Conservation (phyloP, 2,329 filamentous ascomycete species). For the Colletotrichum tanaceti region DNA sequence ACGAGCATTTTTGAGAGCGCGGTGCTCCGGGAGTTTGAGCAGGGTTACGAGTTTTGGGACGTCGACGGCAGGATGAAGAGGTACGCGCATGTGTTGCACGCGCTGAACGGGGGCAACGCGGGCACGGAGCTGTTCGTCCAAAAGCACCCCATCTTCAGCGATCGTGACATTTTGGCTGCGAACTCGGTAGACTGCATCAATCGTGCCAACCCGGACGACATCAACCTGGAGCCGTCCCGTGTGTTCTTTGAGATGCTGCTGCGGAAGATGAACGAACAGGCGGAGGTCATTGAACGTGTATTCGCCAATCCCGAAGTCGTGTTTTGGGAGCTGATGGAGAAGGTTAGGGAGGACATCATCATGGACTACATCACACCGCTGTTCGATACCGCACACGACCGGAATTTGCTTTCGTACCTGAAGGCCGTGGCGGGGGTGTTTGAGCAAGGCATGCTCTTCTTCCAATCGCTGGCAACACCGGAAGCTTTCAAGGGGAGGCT, state of each 20-base stretch:
- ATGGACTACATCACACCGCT: conserved; percentile 87
- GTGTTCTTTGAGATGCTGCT: conserved; percentile 83
- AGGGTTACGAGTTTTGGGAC: conserved; percentile 90
- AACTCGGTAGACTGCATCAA: conserved; percentile 87
- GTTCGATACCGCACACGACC: conserved; percentile 86
- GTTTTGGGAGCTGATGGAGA: conserved; percentile 82
- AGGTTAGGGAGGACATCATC: conserved; percentile 84
- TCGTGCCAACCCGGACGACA: conserved; percentile 69
- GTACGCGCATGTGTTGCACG: conserved; percentile 87
- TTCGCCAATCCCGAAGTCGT: conserved; percentile 80
- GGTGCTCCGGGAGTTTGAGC: conserved; percentile 90
- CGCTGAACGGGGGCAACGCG: conserved; percentile 82
- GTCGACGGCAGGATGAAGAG: conserved; percentile 88
- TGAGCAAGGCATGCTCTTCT: conserved; percentile 84
- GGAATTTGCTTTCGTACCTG: conserved; percentile 80
- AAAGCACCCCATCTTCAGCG: conserved; percentile 85
- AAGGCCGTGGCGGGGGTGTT: conserved; percentile 89
- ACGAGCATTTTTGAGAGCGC: conserved; percentile 89
- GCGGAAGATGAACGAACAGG: conserved; percentile 83
- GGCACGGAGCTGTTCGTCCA: conserved; percentile 88
- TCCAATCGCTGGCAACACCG: conserved; percentile 75
- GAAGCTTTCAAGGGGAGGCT: conserved; percentile 71
- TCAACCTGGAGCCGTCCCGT: conserved; percentile 83
- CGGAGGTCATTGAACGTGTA: conserved; percentile 80
- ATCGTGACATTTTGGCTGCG: conserved; percentile 73